These are phyloP conservation scores for Fusarium musae DNA, from an alignment of 2,329 filamentous ascomycete genomes.

Conservation along the genomic window DNA sequence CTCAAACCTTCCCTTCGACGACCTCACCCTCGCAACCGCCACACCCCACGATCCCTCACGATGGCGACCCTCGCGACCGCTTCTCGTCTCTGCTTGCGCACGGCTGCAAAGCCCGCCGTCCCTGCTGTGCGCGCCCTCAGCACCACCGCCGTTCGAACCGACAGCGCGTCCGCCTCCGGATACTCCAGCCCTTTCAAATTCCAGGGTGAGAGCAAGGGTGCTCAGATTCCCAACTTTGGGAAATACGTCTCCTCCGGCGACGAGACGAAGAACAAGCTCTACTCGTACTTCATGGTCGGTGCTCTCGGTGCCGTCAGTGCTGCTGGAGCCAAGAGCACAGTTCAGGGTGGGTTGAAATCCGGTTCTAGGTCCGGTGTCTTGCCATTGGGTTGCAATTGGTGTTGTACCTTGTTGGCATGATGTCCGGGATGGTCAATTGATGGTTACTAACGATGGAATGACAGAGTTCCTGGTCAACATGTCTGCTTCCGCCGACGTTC, in stretches of 20 bases:
- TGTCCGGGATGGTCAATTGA: constrained; percentile 37
- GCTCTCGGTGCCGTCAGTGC: constrained; percentile 92
- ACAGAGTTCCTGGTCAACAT: constrained; percentile 99
- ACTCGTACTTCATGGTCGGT: constrained; percentile 99
- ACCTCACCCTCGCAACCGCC: constrained; percentile 41
- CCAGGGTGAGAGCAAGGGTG: constrained; percentile 67
- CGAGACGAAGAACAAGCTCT: constrained; percentile 82
- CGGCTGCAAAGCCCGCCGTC: constrained; percentile 55
- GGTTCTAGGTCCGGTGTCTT: constrained; percentile 8
- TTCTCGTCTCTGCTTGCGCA: constrained; percentile 76
- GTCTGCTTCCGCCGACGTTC: constrained; percentile 97
- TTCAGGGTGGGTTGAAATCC: constrained; percentile 81
- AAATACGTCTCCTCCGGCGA: constrained; percentile 81
- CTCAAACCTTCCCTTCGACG: constrained; percentile 54
- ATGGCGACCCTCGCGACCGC: constrained; percentile 78
- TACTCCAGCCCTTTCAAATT: constrained; percentile 76
- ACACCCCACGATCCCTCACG: constrained; percentile 45
- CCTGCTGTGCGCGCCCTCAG: constrained; percentile 65
- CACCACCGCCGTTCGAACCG: constrained; percentile 62
- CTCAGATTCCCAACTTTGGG: constrained; percentile 87
- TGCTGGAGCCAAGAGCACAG: constrained; percentile 95
- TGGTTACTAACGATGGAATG: constrained; percentile 44
- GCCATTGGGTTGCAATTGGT: constrained; percentile 48
- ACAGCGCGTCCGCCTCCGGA: constrained; percentile 59
- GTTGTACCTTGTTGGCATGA: constrained; percentile 11